phyloP scores from a whole-genome alignment of 768 basidiomycete species.

The Xerocomellus chrysenteron region DNA sequence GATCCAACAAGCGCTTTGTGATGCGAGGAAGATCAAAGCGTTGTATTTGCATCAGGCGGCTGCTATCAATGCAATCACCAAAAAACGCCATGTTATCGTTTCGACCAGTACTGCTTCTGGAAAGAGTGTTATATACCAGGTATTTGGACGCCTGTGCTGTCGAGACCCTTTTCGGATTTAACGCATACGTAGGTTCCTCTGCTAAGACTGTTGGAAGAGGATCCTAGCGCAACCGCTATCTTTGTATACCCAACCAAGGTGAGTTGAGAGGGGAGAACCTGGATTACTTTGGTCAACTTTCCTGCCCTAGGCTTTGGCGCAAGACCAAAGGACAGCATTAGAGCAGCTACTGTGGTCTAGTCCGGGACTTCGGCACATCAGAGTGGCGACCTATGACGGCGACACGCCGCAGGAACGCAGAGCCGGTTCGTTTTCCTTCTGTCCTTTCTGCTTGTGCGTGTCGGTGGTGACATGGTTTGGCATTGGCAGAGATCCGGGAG shows the following conservation, averaged over 20 bases:
- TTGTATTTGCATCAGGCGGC: conserved; percentile 71
- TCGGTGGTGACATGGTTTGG: not conserved
- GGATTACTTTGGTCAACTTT: not conserved
- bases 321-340: conserved; percentile 77
- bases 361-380: conserved; percentile 60
- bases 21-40: conserved; percentile 57
- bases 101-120: conserved; percentile 91
- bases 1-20: conserved; percentile 53
- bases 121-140: conserved; percentile 87
- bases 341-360: conserved; percentile 62
- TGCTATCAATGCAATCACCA: conserved; percentile 63
- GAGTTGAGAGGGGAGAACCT: not conserved
- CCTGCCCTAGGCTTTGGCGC: conserved; percentile 71
- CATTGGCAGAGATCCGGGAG: conserved; percentile 58
- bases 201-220: conserved; percentile 60
- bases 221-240: conserved; percentile 64
- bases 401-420: conserved; percentile 77
- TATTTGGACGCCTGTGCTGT: conserved; percentile 24
- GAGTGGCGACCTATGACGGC: conserved; percentile 81
- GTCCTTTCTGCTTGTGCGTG: not conserved
- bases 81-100: conserved; percentile 73
- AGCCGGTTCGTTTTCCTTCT: conserved; percentile 40
- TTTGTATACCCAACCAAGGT: conserved; percentile 91
- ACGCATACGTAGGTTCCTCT: conserved; percentile 58
- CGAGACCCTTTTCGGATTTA: not conserved